Evolutionary conservation across 2,329 filamentous ascomycete genomes (phyloP).

Genomic region (Pseudocercospora cruenta): DNA sequence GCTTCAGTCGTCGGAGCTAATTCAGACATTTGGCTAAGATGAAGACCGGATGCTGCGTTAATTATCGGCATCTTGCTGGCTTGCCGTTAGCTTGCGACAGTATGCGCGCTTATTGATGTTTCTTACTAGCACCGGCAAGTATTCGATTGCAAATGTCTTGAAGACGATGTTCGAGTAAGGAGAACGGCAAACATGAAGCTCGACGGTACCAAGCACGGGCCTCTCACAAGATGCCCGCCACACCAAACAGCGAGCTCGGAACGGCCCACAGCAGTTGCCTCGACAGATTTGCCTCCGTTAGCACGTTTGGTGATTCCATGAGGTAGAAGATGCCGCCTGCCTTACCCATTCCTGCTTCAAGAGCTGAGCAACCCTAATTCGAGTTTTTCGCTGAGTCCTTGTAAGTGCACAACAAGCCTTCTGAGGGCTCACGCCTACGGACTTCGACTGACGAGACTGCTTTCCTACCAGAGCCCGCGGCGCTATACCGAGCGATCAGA

Average conservation of each 20-base stretch:
- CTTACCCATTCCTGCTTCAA: not conserved
- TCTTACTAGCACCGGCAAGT: not conserved
- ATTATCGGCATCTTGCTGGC: too few relatives aligned
- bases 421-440: too few relatives aligned
- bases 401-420: not conserved
- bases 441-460: not conserved
- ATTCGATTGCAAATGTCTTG: not conserved
- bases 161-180: not conserved
- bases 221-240: not conserved
- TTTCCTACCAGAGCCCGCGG: too few relatives aligned
- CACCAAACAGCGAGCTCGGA: not conserved
- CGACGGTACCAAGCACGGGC: not conserved
- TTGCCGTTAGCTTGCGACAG: not conserved
- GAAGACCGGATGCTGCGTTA: too few relatives aligned
- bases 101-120: not conserved
- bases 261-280: not conserved
- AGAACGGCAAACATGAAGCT: not conserved
- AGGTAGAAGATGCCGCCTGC: not conserved
- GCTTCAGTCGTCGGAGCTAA: not conserved
- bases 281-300: not conserved
- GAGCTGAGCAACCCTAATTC: not conserved
- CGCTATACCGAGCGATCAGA: too few relatives aligned
- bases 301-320: not conserved
- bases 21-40: not conserved
- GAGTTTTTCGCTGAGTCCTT: not conserved